Evolutionary conservation across 495 filamentous ascomycete species (phyloP).

Genomic region (Xylaria scruposa): DNA sequence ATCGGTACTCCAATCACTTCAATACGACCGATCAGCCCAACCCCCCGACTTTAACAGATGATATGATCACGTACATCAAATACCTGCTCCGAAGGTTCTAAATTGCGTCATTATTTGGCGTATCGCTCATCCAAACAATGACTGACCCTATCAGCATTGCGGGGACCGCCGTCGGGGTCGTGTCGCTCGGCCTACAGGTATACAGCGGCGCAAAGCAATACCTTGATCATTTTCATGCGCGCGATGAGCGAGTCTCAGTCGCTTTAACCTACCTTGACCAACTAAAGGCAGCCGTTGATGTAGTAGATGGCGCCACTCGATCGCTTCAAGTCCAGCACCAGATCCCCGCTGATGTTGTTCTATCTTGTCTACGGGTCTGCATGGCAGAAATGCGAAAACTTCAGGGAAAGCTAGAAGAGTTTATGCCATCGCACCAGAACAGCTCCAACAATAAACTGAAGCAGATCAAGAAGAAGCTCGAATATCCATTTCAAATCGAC

Average conservation of each 20-base stretch:
- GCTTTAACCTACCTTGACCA: neutral
- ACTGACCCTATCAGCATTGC: neutral
- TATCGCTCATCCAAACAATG: neutral
- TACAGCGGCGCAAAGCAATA: slow-evolving; percentile 6
- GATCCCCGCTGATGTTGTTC: neutral
- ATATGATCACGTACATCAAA: neutral
- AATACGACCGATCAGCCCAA: neutral
- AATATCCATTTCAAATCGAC: slow-evolving; percentile 3
- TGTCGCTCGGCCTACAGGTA: slow-evolving; percentile 13
- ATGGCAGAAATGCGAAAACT: neutral
- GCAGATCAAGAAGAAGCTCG: neutral
- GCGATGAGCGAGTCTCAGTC: neutral
- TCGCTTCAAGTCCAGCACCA: neutral
- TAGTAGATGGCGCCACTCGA: slow-evolving; percentile 5
- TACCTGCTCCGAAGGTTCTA: neutral
- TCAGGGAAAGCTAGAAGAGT: neutral
- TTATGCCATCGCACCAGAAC: neutral
- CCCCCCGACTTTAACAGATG: neutral
- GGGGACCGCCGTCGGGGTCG: slow-evolving; percentile 1
- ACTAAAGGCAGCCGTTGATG: neutral
- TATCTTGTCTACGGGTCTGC: slow-evolving; percentile 7
- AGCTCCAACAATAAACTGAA: neutral
- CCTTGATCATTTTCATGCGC: neutral
- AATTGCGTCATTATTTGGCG: too few species aligned
- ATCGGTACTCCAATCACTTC: too few species aligned